Base-by-base conservation (phyloP, 2,329 filamentous ascomycete species). In the Arthroderma sp. region DNA sequence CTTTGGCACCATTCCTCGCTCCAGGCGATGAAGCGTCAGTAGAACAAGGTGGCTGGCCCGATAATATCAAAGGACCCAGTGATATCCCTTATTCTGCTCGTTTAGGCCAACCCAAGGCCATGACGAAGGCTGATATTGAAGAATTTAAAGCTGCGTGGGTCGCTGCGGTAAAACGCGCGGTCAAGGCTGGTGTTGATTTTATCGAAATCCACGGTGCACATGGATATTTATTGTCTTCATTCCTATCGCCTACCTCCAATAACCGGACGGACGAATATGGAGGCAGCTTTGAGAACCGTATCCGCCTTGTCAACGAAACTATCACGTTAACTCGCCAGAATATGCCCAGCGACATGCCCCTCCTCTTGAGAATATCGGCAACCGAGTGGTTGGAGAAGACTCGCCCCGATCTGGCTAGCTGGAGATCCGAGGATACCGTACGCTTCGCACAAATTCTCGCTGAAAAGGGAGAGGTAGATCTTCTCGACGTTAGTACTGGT, bases 191-290 rank as follows among this genome's bases (percentile, higher is more conserved):
- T 0, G 75, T 85, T 40, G 85, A 94, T 57, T 74, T 80, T 5
- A 78, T 93, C 47, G 85, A 93, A 60, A 77, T 93, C 42, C 85
- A 91, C 65, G 75, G 73, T 52, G 85, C 84, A 0, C 85, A 91
- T 55, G 84, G 85, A 1, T 91, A 88, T 57, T 72, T 91, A 0
- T 65, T 89, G 0, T 77, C 80, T 53, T 65, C 68, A 1, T 91
- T 89, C 67, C 48, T 87, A 3, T 79, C 76, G 0, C 83, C 84
- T 0, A 72, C 73, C 0, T 70, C 71, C n/a, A 91, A 91, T 62
- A 66, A 75, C 41, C 73, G 85, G 10, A 82, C 69, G 0, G 75
- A 78, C 51, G 53, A 64, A 34, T 78, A 72, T 54, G 65, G 70
- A 40, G 66, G 74, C 49, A 65, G 62, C 53, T 63, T 72, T 46